These are phyloP conservation scores for Pisolithus thermaeus DNA, from an alignment of 1,284 basidiomycete species.

Conservation along the genomic window DNA sequence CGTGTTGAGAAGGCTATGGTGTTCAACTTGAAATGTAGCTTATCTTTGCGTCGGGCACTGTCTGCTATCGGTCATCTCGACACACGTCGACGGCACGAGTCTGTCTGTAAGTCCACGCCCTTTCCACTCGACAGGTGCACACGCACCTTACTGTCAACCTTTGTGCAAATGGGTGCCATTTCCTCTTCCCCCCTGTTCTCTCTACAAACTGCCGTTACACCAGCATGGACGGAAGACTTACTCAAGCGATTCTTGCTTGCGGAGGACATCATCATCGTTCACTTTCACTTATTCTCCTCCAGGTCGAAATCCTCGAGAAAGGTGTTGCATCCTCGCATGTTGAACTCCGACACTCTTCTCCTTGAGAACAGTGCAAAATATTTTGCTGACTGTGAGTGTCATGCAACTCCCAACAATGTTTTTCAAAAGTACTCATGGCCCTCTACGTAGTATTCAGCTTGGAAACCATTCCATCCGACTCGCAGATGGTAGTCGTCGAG, in stretches of 20 bases:
- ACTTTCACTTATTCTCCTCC: conserved; percentile 25
- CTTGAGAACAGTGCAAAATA: conserved; percentile 19
- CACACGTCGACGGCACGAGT: too few species aligned
- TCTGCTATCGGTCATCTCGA: too few species aligned
- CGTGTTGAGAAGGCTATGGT: too few species aligned
- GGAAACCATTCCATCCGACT: conserved; percentile 7
- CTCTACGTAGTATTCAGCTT: conserved; percentile 13
- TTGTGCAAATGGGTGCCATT: too few species aligned
- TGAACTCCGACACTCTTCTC: conserved; percentile 19
- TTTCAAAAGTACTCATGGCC: not conserved
- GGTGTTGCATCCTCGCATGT: conserved; percentile 13
- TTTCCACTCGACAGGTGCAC: too few species aligned
- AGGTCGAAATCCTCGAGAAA: conserved; percentile 8
- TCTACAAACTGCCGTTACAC: not conserved
- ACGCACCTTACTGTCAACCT: too few species aligned
- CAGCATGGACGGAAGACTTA: conserved; percentile 13
- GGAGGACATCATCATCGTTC: conserved; percentile 22
- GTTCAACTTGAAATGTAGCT: too few species aligned
- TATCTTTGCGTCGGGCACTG: too few species aligned
- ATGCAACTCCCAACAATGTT: too few species aligned
- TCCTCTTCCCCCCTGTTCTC: too few species aligned
- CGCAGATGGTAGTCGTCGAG: conserved; percentile 14
- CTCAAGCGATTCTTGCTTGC: conserved; percentile 22
- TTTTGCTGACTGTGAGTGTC: conserved; percentile 16
- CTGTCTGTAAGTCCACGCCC: too few species aligned